These are phyloP conservation scores for Ceriops zippeliana DNA, from an alignment of 345 rosid genomes.

Conservation along the genomic window DNA sequence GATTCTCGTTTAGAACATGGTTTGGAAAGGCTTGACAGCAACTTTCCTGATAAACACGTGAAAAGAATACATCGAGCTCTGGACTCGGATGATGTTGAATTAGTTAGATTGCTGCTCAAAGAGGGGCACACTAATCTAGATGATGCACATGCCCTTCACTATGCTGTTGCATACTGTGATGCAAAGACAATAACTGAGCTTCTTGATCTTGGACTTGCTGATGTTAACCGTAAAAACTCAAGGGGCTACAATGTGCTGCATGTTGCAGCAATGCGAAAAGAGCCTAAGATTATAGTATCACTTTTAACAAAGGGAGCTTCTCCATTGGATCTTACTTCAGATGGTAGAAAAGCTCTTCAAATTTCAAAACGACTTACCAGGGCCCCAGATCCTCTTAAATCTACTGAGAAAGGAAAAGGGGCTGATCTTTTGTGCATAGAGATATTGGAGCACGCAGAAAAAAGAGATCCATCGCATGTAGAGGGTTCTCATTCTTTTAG, in stretches of 20 bases:
- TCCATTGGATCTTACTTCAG: conserved; percentile 55
- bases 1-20: conserved; percentile 41
- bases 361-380: conserved; percentile 61
- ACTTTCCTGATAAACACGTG: conserved; percentile 50
- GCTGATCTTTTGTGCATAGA: conserved; percentile 72
- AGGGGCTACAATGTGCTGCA: conserved; percentile 79
- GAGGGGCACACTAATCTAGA: conserved; percentile 71
- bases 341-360: conserved; percentile 72
- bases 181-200: conserved; percentile 70
- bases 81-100: conserved; percentile 82
- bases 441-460: conserved; percentile 69
- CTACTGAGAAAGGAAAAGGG: conserved; percentile 55
- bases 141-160: conserved; percentile 67
- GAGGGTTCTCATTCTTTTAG: conserved; percentile 65
- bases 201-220: conserved; percentile 68
- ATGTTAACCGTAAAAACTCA: conserved; percentile 51
- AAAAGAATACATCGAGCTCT: conserved; percentile 67
- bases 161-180: conserved; percentile 77
- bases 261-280: conserved; percentile 73
- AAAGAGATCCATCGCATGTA: conserved; percentile 52
- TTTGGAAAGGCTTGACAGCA: conserved; percentile 29
- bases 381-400: conserved; percentile 47
- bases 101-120: conserved; percentile 67
- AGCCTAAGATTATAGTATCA: conserved; percentile 70
- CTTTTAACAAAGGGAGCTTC: conserved; percentile 74